Conservation (phyloP, 805 yeast species). For the Lipomyces sp. region DNA sequence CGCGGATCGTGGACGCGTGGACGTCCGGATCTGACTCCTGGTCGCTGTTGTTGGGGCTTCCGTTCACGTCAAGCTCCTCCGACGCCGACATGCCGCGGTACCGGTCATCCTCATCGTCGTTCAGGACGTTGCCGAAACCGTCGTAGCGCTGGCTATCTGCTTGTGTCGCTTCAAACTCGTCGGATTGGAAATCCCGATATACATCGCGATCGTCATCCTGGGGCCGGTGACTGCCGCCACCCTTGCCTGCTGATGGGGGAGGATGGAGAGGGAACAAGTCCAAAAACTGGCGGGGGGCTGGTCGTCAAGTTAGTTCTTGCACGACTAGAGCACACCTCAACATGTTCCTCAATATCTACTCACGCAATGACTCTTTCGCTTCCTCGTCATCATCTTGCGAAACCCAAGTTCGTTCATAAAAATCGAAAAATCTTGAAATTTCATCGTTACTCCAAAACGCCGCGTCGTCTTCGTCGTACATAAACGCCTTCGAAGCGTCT, state of each 20-base stretch:
- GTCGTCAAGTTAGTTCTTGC: too few species aligned
- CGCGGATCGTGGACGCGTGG: background rate
- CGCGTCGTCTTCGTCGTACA: conserved; percentile 9
- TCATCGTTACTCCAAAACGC: conserved; percentile 16
- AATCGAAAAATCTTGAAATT: conserved; percentile 15
- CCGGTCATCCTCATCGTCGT: too few species aligned
- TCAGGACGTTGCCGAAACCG: too few species aligned
- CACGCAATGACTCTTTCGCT: conserved; percentile 11
- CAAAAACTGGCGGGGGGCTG: conserved; percentile 13
- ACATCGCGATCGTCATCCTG: too few species aligned
- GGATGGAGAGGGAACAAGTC: conserved; percentile 19
- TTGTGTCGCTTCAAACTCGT: too few species aligned
- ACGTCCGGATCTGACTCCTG: background rate
- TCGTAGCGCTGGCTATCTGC: too few species aligned
- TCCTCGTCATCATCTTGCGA: conserved; percentile 13
- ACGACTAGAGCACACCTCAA: too few species aligned
- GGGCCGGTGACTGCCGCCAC: too few species aligned
- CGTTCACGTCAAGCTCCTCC: background rate
- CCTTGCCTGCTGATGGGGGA: background rate
- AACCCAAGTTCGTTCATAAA: conserved; percentile 19
- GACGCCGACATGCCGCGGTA: too few species aligned
- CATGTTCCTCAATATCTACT: background rate
- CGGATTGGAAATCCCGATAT: too few species aligned
- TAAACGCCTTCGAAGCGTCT: background rate
- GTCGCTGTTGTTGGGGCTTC: background rate